Evolutionary conservation across 2,329 filamentous ascomycete species (phyloP).

Genomic region (Delphinella strobiligena): DNA sequence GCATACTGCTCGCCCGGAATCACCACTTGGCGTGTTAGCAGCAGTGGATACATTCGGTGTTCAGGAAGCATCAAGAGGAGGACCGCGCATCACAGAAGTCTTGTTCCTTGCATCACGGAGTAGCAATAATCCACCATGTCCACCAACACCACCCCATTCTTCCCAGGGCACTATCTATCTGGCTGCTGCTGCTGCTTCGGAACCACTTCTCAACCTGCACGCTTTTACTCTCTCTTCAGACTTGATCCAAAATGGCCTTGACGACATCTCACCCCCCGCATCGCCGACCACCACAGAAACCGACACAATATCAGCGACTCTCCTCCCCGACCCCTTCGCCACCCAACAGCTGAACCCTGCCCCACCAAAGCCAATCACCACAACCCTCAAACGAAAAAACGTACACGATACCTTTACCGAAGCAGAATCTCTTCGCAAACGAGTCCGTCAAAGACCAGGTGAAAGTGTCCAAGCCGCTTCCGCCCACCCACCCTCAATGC

Average conservation of each 20-base stretch:
- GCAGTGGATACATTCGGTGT: conserved; percentile 15
- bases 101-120: conserved; percentile 31
- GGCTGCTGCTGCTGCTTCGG: not conserved
- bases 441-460: conserved; percentile 30
- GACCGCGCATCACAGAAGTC: conserved; percentile 27
- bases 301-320: conserved; percentile 12
- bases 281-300: conserved; percentile 13
- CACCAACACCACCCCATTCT: conserved; percentile 24
- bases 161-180: conserved; percentile 11
- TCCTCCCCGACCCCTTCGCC: conserved; percentile 11
- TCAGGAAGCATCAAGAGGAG: not conserved
- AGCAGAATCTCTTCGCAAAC: conserved; percentile 30
- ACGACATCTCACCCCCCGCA: conserved; percentile 13
- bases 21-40: conserved; percentile 27
- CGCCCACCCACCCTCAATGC: conserved; percentile 18
- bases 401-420: conserved; percentile 34
- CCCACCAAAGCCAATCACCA: conserved; percentile 14
- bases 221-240: conserved; percentile 34
- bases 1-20: conserved; percentile 23
- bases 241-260: conserved; percentile 16
- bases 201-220: conserved; percentile 23
- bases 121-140: conserved; percentile 8
- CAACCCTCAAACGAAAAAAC: conserved; percentile 29
- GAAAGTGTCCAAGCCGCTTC: conserved; percentile 32
- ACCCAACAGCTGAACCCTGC: not conserved